Conservation (phyloP, 2,329 filamentous ascomycete species). For the Ceratocystis cubensis region DNA sequence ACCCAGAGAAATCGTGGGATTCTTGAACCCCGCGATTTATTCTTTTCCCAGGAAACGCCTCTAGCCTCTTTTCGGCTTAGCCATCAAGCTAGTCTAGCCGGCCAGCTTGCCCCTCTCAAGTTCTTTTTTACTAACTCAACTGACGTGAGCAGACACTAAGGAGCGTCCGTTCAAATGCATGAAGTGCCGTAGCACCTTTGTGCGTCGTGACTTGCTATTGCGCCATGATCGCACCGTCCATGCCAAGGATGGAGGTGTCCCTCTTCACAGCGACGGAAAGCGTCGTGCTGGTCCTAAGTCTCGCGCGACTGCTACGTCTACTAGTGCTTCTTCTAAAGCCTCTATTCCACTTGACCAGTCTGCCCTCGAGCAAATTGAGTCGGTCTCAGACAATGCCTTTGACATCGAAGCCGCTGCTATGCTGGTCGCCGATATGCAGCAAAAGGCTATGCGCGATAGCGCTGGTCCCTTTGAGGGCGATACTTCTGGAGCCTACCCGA, state of each 20-base stretch:
- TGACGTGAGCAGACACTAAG: slow-evolving; percentile 63
- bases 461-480: slow-evolving; percentile 44
- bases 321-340: slow-evolving; percentile 55
- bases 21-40: neutral
- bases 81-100: slow-evolving; percentile 10
- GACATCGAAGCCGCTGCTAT: slow-evolving; percentile 96
- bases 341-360: slow-evolving; percentile 72
- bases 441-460: slow-evolving; percentile 62
- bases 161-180: slow-evolving; percentile 97
- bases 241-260: slow-evolving; percentile 91
- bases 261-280: slow-evolving; percentile 88
- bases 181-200: slow-evolving; percentile 97
- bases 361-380: slow-evolving; percentile 84
- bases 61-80: neutral
- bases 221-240: slow-evolving; percentile 97
- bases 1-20: neutral
- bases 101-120: neutral
- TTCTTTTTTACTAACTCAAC: slow-evolving; percentile 20
- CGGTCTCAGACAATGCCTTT: slow-evolving; percentile 69
- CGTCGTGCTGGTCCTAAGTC: slow-evolving; percentile 62
- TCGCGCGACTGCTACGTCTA: slow-evolving; percentile 36
- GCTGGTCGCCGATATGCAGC: slow-evolving; percentile 95
- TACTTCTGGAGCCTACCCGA: slow-evolving; percentile 55
- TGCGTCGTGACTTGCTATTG: slow-evolving; percentile 88
- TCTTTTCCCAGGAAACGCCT: slow-evolving; percentile 1